Percentiles rank a stretch among this genome's conserved stretches.
Evolutionary conservation across 176 grass and related monocot genomes (phyloP).

Genomic region (Hordeum vulgare): DNA sequence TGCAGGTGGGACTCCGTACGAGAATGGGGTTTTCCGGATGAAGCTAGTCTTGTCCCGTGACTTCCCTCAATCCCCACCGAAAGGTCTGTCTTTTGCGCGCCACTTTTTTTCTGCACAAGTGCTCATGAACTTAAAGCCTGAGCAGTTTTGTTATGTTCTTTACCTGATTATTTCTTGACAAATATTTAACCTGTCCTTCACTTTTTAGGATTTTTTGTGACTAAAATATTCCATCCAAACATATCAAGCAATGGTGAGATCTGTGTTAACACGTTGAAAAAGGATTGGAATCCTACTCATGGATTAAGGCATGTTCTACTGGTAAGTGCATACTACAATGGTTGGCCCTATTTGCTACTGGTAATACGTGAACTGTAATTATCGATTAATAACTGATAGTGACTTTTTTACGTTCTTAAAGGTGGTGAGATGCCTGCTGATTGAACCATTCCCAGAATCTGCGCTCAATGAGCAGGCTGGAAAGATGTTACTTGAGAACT

Average conservation of each 20-base stretch:
- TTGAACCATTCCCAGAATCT: slow-evolving; percentile 82
- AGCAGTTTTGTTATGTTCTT: background rate
- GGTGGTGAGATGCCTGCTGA: slow-evolving; percentile 57
- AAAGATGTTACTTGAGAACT: slow-evolving; percentile 80
- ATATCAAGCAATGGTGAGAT: slow-evolving; percentile 87
- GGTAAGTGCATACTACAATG: slow-evolving; percentile 35
- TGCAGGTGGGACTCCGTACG: slow-evolving; percentile 84
- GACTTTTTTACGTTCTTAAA: background rate
- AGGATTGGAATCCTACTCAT: slow-evolving; percentile 91
- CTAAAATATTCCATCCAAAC: slow-evolving; percentile 95
- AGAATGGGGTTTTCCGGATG: slow-evolving; percentile 91
- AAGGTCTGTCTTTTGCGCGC: slow-evolving; percentile 37
- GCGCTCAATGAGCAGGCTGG: slow-evolving; percentile 93
- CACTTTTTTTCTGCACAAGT: background rate
- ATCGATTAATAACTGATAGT: background rate
- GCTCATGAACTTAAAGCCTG: background rate
- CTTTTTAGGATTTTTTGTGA: slow-evolving; percentile 71
- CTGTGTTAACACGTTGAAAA: slow-evolving; percentile 91
- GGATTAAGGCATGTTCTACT: slow-evolving; percentile 87
- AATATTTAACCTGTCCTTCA: background rate
- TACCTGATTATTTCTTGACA: background rate
- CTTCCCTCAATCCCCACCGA: slow-evolving; percentile 84
- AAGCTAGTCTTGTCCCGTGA: slow-evolving; percentile 71
- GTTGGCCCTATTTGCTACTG: background rate
- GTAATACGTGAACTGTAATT: background rate